phyloP scores from a whole-genome alignment of 208 protist genomes.

The Phytomonas sp. region DNA sequence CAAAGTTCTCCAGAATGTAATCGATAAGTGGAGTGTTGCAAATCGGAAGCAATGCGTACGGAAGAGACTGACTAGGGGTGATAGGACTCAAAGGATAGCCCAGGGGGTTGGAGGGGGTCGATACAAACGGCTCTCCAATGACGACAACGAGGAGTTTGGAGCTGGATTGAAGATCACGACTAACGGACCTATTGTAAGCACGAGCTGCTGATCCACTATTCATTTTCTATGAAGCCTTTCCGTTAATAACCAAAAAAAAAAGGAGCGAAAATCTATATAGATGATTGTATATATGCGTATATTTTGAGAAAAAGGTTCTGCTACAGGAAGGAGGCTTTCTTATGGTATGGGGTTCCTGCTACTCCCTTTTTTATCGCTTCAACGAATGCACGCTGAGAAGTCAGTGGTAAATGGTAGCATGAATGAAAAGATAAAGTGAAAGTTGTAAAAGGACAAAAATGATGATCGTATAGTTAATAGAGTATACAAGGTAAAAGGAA shows the following conservation, averaged over 20 bases:
- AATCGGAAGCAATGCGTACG: slow-evolving; percentile 72
- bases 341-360: not conserved
- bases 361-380: slow-evolving; percentile 3
- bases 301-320: not conserved
- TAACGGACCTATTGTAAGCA: slow-evolving; percentile 3
- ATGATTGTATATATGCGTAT: not conserved
- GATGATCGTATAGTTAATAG: not conserved
- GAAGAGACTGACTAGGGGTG: slow-evolving; percentile 38
- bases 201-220: slow-evolving; percentile 8
- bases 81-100: slow-evolving; percentile 49
- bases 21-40: slow-evolving; percentile 85
- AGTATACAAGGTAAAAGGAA: not conserved
- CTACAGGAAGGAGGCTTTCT: not conserved
- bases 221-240: slow-evolving; percentile 6
- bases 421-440: not conserved
- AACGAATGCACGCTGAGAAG: not conserved
- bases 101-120: slow-evolving; percentile 3
- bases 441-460: not conserved
- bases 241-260: slow-evolving; percentile 5
- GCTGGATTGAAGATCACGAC: slow-evolving; percentile 13
- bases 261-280: not conserved
- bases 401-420: not conserved
- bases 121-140: slow-evolving; percentile 53
- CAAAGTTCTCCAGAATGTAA: slow-evolving; percentile 81
- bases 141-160: slow-evolving; percentile 47